Percentiles rank a stretch among this genome's conserved stretches.
Evolutionary conservation across 1,284 basidiomycete species (phyloP).

Genomic region (Sanghuangporus sanghuang): DNA sequence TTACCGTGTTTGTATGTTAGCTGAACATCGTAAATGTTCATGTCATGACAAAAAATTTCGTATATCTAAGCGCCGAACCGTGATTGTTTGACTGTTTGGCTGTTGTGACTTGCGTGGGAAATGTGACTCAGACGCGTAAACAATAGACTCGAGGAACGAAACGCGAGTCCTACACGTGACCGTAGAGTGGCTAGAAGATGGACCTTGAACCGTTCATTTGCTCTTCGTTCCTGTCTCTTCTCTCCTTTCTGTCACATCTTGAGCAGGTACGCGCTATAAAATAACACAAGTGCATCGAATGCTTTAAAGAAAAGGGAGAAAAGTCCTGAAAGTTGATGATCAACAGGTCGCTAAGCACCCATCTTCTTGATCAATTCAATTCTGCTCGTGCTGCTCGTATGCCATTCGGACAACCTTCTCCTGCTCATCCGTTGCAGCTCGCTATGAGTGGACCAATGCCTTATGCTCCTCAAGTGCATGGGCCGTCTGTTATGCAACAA

Average conservation of each 20-base stretch:
- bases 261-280: too few relatives aligned
- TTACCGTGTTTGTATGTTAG: constrained; percentile 6
- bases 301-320: background rate
- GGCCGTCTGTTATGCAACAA: constrained; percentile 26
- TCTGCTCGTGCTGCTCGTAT: constrained; percentile 26
- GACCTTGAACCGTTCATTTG: background rate
- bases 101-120: background rate
- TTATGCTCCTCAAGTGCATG: constrained; percentile 53
- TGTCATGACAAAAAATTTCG: background rate
- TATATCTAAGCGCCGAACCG: background rate
- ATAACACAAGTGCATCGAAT: background rate
- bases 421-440: constrained; percentile 21
- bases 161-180: background rate
- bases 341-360: constrained; percentile 40
- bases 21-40: background rate
- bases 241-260: background rate
- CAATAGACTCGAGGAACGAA: background rate
- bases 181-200: background rate
- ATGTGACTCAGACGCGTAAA: background rate
- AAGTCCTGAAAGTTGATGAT: constrained; percentile 33
- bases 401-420: constrained; percentile 29
- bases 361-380: constrained; percentile 40
- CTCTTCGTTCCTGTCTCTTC: background rate
- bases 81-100: background rate
- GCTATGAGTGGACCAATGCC: constrained; percentile 50